Base-by-base conservation (phyloP, 768 basidiomycete genomes). In the Xerocomus brunneocitrinus region DNA sequence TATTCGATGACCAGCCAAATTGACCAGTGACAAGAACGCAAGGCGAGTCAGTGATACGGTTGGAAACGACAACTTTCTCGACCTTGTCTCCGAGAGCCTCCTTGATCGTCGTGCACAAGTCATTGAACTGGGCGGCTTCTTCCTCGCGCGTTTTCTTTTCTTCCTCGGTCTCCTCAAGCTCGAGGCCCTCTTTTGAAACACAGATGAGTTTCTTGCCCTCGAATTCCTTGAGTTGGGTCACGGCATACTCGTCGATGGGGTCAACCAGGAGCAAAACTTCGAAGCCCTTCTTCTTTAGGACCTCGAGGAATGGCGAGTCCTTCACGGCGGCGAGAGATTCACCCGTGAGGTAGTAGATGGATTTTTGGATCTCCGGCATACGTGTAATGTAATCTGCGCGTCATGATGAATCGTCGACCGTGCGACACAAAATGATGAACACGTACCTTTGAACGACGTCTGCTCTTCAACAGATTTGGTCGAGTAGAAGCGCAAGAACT, bases 1-100 rank as follows among this genome's bases (percentile, higher is more conserved):
- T 98, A 81, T 98, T 98, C 52, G 95, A 94, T 27, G 93, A 97
- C 95, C 95, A 99, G 52, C 95, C 97, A 74, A 98, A 99, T 72
- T 98, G 95, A 53, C 95, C 95, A 55, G 97, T 98, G 68, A 98
- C 94, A 65, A 95, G 86, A 42, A 97, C 95, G 71, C 88, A 98
- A 56, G 94, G 95, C 19, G 94, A 97, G 74, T 95, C 93, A 63
- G 84, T 80, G 77, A 99, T 95, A 74, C 95, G 92, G 84, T 95
- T 98, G 43, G 95, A 98, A 61, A 98, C 79, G 58, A 95, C 83
- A 24, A 99, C 95, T 81, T 99, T 99, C 83, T 99, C 97, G 59
- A 99, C 95, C 81, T 95, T 95, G 75, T 98, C 95, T 54, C 95
- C 95, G 55, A 99, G 93, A 53, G 90, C 91, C 65, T 99, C 95